These are phyloP conservation scores for Solanum lycopersicoides DNA, from an alignment of 257 asterid genomes.

Conservation along the genomic window DNA sequence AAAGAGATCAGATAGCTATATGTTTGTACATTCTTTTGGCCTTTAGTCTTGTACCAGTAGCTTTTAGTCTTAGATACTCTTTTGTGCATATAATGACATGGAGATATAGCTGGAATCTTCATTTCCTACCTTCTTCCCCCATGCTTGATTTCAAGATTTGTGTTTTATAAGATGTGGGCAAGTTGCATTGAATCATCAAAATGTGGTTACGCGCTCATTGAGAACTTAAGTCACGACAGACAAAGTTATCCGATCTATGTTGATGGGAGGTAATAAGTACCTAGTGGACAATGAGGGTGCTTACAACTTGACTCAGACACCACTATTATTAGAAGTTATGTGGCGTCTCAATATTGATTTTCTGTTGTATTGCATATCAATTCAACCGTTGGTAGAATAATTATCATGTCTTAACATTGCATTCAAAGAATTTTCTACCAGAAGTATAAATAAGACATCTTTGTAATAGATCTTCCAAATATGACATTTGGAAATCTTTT, in stretches of 20 bases:
- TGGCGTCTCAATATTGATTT: background rate
- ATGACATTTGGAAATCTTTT: background rate
- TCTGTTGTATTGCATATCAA: background rate
- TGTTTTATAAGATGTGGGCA: background rate
- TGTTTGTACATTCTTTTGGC: background rate
- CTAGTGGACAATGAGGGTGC: background rate
- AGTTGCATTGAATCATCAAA: background rate
- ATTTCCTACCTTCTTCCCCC: background rate
- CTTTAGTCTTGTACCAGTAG: background rate
- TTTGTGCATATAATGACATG: conserved; percentile 2
- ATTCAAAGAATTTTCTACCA: no score
- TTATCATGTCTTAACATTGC: no score
- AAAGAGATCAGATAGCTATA: background rate
- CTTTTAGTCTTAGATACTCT: background rate
- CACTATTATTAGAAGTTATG: background rate
- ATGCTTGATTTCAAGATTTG: background rate
- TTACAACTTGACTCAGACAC: background rate
- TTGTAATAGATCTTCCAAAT: background rate
- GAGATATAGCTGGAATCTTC: background rate
- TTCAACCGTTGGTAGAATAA: background rate
- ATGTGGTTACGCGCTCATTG: background rate
- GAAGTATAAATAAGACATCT: no score
- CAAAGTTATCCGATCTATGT: background rate
- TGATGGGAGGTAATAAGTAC: background rate
- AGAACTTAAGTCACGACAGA: background rate